Conservation (phyloP, 139 green algal species). For the Tetradesmus lagerheimii region DNA sequence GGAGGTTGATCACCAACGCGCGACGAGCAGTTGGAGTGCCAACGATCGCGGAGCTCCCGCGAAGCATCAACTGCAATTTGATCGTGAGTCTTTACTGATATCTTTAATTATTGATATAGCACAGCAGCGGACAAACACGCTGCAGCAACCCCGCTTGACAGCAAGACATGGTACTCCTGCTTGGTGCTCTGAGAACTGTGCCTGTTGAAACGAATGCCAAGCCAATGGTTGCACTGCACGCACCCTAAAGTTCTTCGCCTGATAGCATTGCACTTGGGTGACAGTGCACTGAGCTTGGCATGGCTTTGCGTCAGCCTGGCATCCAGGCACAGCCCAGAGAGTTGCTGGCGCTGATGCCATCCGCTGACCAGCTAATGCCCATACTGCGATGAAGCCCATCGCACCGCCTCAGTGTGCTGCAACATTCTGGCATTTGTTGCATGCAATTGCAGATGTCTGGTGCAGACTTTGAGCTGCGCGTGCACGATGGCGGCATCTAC, state of each 20-base stretch:
- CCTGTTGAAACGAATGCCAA: not conserved
- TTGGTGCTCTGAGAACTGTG: not conserved
- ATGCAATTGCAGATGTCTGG: not conserved
- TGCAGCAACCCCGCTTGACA: not conserved
- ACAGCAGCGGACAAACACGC: not conserved
- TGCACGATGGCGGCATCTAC: constrained; percentile 36
- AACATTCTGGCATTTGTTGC: too few relatives aligned
- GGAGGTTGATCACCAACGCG: not conserved
- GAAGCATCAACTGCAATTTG: not conserved
- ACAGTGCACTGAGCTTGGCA: not conserved
- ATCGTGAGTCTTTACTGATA: too few relatives aligned
- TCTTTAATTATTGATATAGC: too few relatives aligned
- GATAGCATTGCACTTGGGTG: not conserved
- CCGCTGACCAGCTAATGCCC: not conserved
- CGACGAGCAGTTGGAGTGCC: not conserved
- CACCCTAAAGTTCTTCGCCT: too few relatives aligned
- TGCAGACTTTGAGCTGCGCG: constrained; percentile 36
- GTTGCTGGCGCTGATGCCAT: not conserved
- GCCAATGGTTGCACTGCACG: not conserved
- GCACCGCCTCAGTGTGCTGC: not conserved
- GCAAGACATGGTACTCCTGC: not conserved
- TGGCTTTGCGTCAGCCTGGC: not conserved
- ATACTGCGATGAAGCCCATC: not conserved
- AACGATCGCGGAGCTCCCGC: not conserved
- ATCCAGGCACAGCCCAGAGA: not conserved